These are phyloP conservation scores for Gloeopeniophorella convolvens DNA, from an alignment of 768 basidiomycete genomes.

Conservation along the genomic window DNA sequence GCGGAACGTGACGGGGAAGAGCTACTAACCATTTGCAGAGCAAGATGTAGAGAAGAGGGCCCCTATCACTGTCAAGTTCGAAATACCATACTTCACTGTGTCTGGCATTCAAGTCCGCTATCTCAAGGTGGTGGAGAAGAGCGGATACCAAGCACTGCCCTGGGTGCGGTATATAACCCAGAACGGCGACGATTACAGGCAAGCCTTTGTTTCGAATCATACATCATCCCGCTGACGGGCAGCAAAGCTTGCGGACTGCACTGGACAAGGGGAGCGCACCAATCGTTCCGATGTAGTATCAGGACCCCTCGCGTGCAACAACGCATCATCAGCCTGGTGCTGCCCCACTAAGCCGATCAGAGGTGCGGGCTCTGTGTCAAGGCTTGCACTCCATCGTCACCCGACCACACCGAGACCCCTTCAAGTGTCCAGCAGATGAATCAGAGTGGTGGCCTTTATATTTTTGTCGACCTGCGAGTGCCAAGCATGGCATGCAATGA, in stretches of 20 bases:
- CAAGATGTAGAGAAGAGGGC: conserved; percentile 84
- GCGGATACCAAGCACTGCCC: conserved; percentile 91
- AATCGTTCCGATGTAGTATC: conserved; percentile 37
- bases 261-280: conserved; percentile 68
- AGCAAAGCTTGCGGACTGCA: conserved; percentile 59
- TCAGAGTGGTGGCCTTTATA: too few species aligned
- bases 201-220: conserved; percentile 13
- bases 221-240: neutral
- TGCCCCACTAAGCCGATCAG: too few species aligned
- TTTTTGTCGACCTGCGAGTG: too few species aligned
- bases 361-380: too few species aligned
- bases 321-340: too few species aligned
- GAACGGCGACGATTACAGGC: conserved; percentile 91
- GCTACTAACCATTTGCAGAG: conserved; percentile 33
- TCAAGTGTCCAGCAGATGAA: too few species aligned
- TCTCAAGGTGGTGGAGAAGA: conserved; percentile 98
- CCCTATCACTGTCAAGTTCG: conserved; percentile 95
- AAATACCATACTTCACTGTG: conserved; percentile 98
- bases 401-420: too few species aligned
- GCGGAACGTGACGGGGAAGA: too few species aligned
- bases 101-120: conserved; percentile 97
- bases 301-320: neutral
- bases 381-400: too few species aligned
- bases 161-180: conserved; percentile 96
- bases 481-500: too few species aligned